Base-by-base conservation (phyloP, 192 early-diverging fungal genomes). In the Helicostylum pulchrum region DNA sequence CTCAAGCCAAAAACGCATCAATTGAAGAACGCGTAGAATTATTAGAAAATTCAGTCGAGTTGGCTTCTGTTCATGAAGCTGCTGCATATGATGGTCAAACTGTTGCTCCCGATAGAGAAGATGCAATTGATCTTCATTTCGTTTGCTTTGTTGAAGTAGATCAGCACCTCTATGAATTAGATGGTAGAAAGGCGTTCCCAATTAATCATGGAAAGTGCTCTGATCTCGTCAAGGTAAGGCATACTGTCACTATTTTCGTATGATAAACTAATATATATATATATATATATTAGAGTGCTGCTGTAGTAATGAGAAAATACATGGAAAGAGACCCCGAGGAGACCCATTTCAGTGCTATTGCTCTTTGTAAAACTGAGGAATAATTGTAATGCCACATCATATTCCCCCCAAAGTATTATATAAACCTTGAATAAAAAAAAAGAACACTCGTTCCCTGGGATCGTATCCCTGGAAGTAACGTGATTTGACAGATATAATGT, bases 111-210 rank as follows among this genome's bases (percentile, higher is more conserved):
- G 59, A 73, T n/a, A 64, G 85, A n/a, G 91, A 94, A 0, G 87
- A 83, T 14, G 82, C 89, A 4, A 85, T 94, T 19, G 73, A 93
- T 52, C 78, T 90, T 63, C 97, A 97, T 70, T 99, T 92, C 74
- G 77, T 93, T 2, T 89, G 89, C n/a, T 90, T 97, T 79, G 83
- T 94, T 15, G 71, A 83, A 31, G 78, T 84, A 5, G 90, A 92
- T 26, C 91, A 90, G 32, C 72, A 82, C 5, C 43, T 99, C 7
- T 95, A 90, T 62, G 94, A 99, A 71, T 75, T 97, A 54, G 97
- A 99, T 70, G 95, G 94, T 34, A 78, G 85, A 36, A 90, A 88
- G 50, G 74, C 77, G 3, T 87, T 82, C 30, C 96, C 96, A 21
- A 87, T 97, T 59, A 86, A 92, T 73, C 94, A 93, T 65, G 95